Evolutionary conservation across 495 filamentous ascomycete genomes (phyloP).

Genomic region (Glarea lozoyensis): DNA sequence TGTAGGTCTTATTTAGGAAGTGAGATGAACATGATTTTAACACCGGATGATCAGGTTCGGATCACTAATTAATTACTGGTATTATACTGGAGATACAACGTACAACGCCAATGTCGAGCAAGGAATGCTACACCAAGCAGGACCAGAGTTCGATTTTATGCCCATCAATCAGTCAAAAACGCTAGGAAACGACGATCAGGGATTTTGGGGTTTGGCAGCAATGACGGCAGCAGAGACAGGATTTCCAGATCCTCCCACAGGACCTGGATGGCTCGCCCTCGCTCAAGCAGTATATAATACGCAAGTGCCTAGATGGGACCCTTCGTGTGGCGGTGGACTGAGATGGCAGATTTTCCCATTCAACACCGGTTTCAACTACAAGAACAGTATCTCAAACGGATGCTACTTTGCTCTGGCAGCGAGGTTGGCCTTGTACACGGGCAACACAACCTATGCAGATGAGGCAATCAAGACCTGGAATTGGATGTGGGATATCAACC

Average conservation of each 20-base stretch:
- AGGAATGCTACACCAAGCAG: slow-evolving; percentile 58
- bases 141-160: slow-evolving; percentile 55
- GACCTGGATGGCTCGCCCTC: slow-evolving; percentile 65
- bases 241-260: slow-evolving; percentile 44
- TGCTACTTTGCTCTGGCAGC: slow-evolving; percentile 70
- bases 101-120: slow-evolving; percentile 55
- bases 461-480: slow-evolving; percentile 59
- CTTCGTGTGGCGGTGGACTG: slow-evolving; percentile 56
- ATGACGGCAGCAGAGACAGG: slow-evolving; percentile 56
- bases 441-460: slow-evolving; percentile 58
- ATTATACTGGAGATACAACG: slow-evolving; percentile 55
- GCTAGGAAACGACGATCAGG: slow-evolving; percentile 57
- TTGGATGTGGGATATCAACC: slow-evolving; percentile 47
- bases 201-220: slow-evolving; percentile 56
- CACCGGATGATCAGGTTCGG: too few relatives aligned
- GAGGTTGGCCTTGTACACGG: slow-evolving; percentile 55
- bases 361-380: slow-evolving; percentile 61
- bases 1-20: too few relatives aligned
- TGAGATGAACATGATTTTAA: too few relatives aligned
- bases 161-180: slow-evolving; percentile 41
- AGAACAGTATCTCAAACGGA: slow-evolving; percentile 66
- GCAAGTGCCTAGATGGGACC: slow-evolving; percentile 57
- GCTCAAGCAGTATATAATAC: slow-evolving; percentile 73
- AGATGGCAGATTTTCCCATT: slow-evolving; percentile 68
- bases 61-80: slow-evolving; percentile 66